phyloP scores from a whole-genome alignment of 352 stramenopile genomes.

The Halophytophthora polymorphica region DNA sequence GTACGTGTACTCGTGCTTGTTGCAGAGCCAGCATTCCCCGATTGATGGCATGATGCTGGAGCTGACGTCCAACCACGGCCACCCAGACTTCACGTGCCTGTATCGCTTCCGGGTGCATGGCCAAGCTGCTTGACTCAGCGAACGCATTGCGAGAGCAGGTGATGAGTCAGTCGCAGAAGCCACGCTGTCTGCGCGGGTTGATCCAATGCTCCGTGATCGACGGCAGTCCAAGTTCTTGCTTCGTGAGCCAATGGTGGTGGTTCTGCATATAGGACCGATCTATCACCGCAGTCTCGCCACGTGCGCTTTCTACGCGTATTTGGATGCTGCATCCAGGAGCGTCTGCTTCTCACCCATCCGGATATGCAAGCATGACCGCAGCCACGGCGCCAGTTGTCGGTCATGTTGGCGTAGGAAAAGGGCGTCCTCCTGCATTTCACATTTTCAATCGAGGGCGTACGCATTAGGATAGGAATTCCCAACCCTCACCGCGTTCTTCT shows the following conservation, averaged over 20 bases:
- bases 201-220: slow-evolving; percentile 26
- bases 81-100: slow-evolving; percentile 86
- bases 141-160: slow-evolving; percentile 3
- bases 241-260: neutral
- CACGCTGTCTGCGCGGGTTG: too few species aligned
- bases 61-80: slow-evolving; percentile 79
- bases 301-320: slow-evolving; percentile 8
- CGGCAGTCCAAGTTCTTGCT: slow-evolving; percentile 1
- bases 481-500: slow-evolving; percentile 1
- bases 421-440: slow-evolving; percentile 38
- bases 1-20: neutral
- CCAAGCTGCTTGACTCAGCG: slow-evolving; percentile 22
- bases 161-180: slow-evolving; percentile 8
- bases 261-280: neutral
- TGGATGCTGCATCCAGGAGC: slow-evolving; percentile 16
- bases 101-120: slow-evolving; percentile 89
- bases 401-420: slow-evolving; percentile 42
- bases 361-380: slow-evolving; percentile 61
- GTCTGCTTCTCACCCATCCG: slow-evolving; percentile 66
- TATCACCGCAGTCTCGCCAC: neutral
- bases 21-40: slow-evolving; percentile 40
- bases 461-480: slow-evolving; percentile 3
- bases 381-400: slow-evolving; percentile 53
- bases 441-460: neutral
- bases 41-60: slow-evolving; percentile 76